Conservation (phyloP, 495 filamentous ascomycete genomes). For the Entonaema liquescens region DNA sequence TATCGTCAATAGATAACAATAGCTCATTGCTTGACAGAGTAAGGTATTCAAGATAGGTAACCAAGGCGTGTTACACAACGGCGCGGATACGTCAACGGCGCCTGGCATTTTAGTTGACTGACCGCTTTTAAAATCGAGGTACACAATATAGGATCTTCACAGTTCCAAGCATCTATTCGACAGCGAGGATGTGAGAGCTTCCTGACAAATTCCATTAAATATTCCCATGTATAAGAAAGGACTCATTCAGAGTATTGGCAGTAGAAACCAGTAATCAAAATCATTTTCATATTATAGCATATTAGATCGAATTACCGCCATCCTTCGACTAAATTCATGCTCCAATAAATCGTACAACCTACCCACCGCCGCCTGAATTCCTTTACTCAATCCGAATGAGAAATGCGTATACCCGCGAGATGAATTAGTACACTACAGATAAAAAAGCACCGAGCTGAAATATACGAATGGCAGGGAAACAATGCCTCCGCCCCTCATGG, state of each 20-base stretch:
- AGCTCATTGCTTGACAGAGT: background rate
- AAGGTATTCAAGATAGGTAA: background rate
- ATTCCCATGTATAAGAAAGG: constrained; percentile 5
- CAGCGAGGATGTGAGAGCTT: background rate
- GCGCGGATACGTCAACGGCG: constrained; percentile 11
- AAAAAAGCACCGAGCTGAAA: constrained; percentile 17
- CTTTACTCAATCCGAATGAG: constrained; percentile 25
- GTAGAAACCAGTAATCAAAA: constrained; percentile 10
- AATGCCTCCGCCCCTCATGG: background rate
- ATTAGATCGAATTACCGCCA: constrained; percentile 37
- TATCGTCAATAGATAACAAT: background rate
- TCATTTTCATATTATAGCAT: constrained; percentile 9
- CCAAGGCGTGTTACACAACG: constrained; percentile 18
- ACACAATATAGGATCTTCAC: constrained; percentile 18
- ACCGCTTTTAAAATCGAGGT: constrained; percentile 19
- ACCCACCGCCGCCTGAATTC: constrained; percentile 6
- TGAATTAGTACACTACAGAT: constrained; percentile 31
- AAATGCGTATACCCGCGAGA: constrained; percentile 19
- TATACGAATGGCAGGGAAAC: background rate
- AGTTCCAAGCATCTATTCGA: constrained; percentile 3
- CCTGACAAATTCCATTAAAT: constrained; percentile 8
- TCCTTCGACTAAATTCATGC: constrained; percentile 17
- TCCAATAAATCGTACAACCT: constrained; percentile 25
- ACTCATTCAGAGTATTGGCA: constrained; percentile 14
- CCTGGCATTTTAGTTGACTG: constrained; percentile 3